Percentiles rank a stretch among this genome's conserved stretches.
phyloP scores from a whole-genome alignment of 2,329 filamentous ascomycete genomes.

The Leptographium procerum region DNA sequence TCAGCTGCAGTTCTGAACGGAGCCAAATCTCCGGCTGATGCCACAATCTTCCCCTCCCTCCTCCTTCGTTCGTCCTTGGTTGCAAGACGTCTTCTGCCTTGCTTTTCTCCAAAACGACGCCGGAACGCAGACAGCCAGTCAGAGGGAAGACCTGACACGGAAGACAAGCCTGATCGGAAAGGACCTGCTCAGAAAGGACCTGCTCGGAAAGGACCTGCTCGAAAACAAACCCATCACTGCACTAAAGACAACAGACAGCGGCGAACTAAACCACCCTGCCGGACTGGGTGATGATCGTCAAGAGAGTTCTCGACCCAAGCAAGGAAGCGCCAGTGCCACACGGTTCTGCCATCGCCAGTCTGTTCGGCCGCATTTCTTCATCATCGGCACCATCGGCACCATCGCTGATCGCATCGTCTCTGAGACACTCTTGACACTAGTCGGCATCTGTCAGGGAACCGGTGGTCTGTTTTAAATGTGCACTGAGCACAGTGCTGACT shows the following conservation, averaged over 20 bases:
- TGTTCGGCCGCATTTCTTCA: too few relatives aligned
- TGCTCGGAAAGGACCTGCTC: neutral
- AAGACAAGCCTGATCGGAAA: too few relatives aligned
- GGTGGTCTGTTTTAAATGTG: constrained; percentile 39
- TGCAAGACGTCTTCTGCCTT: neutral
- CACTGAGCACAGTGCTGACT: constrained; percentile 43
- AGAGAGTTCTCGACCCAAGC: neutral
- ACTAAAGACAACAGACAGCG: neutral
- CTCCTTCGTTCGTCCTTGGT: neutral
- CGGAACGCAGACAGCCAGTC: neutral
- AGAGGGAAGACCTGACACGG: too few relatives aligned
- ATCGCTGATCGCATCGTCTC: neutral
- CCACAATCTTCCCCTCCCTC: too few relatives aligned
- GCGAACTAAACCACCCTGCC: neutral
- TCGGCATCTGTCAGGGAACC: neutral
- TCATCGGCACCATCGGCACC: neutral
- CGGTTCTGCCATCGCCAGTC: neutral
- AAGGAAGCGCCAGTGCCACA: neutral
- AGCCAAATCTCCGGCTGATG: neutral
- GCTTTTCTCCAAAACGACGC: neutral
- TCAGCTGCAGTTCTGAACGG: neutral
- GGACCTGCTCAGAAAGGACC: neutral
- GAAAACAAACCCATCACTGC: too few relatives aligned
- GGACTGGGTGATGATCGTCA: neutral
- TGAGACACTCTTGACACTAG: too few relatives aligned